Percentiles rank a stretch among this genome's conserved stretches.
phyloP scores from a whole-genome alignment of 306 rosid species.

The Pueraria montana region DNA sequence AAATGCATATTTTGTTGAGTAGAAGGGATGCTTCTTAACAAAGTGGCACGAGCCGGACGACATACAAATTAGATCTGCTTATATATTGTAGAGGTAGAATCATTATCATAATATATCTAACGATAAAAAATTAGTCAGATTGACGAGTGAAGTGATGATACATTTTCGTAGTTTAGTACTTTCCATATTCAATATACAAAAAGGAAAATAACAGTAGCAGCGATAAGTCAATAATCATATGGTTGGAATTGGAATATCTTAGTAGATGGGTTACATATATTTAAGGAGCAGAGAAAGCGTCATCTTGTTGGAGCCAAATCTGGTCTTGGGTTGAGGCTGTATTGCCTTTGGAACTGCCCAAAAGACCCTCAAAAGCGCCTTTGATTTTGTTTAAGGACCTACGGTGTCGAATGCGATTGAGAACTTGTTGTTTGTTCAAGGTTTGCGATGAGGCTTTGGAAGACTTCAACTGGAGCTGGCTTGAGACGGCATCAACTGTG shows the following conservation, averaged over 20 bases:
- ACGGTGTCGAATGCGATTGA: conserved; percentile 69
- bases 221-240: neutral
- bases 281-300: conserved; percentile 68
- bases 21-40: neutral
- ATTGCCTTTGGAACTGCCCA: conserved; percentile 41
- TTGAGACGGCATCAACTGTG: conserved; percentile 49
- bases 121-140: neutral
- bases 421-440: conserved; percentile 69
- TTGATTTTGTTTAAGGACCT: conserved; percentile 63
- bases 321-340: conserved; percentile 39
- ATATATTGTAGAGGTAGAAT: neutral
- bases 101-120: neutral
- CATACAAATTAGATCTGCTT: neutral
- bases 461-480: conserved; percentile 65
- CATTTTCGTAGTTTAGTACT: neutral
- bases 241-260: no score
- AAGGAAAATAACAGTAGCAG: conserved; percentile 8
- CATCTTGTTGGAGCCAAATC: conserved; percentile 66
- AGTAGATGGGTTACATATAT: no score
- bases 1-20: neutral
- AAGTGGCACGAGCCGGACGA: neutral
- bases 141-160: neutral
- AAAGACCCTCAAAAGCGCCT: conserved; percentile 57
- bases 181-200: neutral
- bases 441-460: conserved; percentile 52